These are phyloP conservation scores for Smittium culicis DNA, from an alignment of 371 early-diverging fungal genomes.

Conservation along the genomic window DNA sequence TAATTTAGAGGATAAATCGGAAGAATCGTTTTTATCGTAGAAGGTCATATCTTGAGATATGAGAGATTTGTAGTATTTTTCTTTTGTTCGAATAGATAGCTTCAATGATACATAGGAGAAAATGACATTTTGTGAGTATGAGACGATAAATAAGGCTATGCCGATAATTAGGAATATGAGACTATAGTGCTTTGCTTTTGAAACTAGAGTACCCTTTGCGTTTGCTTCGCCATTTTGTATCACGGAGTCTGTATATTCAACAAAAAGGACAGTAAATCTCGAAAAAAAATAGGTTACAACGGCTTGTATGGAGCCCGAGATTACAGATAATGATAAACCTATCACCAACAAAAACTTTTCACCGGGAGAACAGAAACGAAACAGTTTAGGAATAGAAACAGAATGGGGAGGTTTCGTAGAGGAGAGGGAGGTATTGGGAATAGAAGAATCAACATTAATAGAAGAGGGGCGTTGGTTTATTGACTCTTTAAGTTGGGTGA, in stretches of 20 bases:
- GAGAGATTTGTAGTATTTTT: conserved; percentile 53
- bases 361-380: conserved; percentile 44
- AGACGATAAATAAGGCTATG: conserved; percentile 16
- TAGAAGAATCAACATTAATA: too few species aligned
- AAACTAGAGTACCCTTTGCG: conserved; percentile 15
- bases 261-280: conserved; percentile 5
- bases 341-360: conserved; percentile 44
- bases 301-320: conserved; percentile 37
- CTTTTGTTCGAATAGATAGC: conserved; percentile 40
- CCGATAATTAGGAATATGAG: conserved; percentile 28
- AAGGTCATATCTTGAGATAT: conserved; percentile 82
- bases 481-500: too few species aligned
- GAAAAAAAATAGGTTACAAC: conserved; percentile 41
- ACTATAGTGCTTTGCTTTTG: conserved; percentile 20
- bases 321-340: conserved; percentile 31
- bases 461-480: too few species aligned
- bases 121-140: conserved; percentile 20
- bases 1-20: conserved; percentile 55
- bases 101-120: conserved; percentile 29
- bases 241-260: conserved; percentile 12
- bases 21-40: conserved; percentile 63
- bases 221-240: background rate
- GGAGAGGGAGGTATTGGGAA: too few species aligned
- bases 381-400: conserved; percentile 32
- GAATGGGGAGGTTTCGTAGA: too few species aligned